Base-by-base conservation (phyloP, 2,329 filamentous ascomycete species). In the Ascochyta koolunga region DNA sequence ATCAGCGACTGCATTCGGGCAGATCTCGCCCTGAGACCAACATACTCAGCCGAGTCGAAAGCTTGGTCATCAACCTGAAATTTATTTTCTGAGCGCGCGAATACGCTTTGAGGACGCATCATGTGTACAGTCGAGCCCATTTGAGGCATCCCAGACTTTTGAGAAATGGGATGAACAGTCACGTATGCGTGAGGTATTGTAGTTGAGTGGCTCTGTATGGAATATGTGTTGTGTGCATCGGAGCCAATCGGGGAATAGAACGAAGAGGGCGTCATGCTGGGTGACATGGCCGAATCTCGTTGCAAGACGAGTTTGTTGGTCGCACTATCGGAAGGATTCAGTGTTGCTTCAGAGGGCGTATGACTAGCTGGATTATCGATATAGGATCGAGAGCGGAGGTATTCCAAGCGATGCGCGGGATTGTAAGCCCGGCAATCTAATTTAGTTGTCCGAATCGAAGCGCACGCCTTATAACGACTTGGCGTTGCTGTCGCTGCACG, bases 251-350 rank as follows among this genome's bases (percentile, higher is more conserved):
- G 11, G 2, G 31, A 4, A 2, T 33, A 32, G 9, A 31, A 31
- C 1, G 33, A 18, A 39, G 22, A 16, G 16, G 16, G 32, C n/a
- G 5, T 27, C 19, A 21, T 25, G 11, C 37, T 18, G 25, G 37
- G 18, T 18, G 24, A 8, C 15, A 53, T 22, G 2, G 16, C 7
- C 5, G 25, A 22, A 18, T 38, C 21, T n/a, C 27, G 39, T n/a
- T 19, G 43, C 5, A 33, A 9, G 1, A n/a, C 13, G 16, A 29
- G 19, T 11, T 18, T 27, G 11, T 33, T 15, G 6, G 33, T 39
- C 10, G 18, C 43, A 13, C 44, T 42, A 21, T 48, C 44, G 7
- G 44, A 44, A 11, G 50, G 43, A 10, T 21, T 18, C n/a, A 54
- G 13, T 8, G 32, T 32, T 16, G 38, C 16, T 19, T 33, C 32